These are phyloP conservation scores for Logfia minima DNA, from an alignment of 129 eudicot genomes.

Conservation along the genomic window DNA sequence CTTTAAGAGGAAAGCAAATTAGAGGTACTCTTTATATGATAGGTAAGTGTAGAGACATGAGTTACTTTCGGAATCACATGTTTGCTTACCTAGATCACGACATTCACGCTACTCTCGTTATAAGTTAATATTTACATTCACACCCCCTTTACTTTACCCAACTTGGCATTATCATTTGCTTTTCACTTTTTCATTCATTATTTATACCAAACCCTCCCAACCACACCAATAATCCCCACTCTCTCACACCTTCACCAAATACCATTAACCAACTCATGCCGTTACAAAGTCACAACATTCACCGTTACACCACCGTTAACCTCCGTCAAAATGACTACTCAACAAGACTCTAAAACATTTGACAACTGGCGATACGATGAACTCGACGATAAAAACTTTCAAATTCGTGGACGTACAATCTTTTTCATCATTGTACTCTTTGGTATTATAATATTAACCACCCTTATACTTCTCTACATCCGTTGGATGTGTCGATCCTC, in stretches of 20 bases:
- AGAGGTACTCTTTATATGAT: conserved; percentile 24
- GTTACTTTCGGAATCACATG: conserved; percentile 36
- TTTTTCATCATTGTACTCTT: conserved; percentile 70
- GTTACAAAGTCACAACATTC: conserved; percentile 2
- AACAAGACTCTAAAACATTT: conserved; percentile 39
- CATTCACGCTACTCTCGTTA: conserved; percentile 34
- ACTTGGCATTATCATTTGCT: conserved; percentile 2
- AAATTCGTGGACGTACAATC: conserved; percentile 76
- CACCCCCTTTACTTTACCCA: conserved; percentile 14
- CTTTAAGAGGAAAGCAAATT: not conserved
- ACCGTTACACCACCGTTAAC: not conserved
- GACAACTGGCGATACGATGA: conserved; percentile 71
- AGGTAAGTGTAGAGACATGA: conserved; percentile 16
- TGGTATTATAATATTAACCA: conserved; percentile 42
- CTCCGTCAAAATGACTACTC: conserved; percentile 35
- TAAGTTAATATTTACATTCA: conserved; percentile 13
- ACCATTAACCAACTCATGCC: conserved; percentile 28
- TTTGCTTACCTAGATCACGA: conserved; percentile 33
- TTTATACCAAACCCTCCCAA: conserved; percentile 16
- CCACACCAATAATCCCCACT: not conserved
- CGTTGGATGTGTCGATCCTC: conserved; percentile 70
- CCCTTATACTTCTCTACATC: conserved; percentile 61
- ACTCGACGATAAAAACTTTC: conserved; percentile 73
- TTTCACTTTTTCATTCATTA: conserved; percentile 20
- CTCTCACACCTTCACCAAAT: not conserved